Conservation (phyloP, 1,284 basidiomycete genomes). For the Ustilago trichophora region DNA sequence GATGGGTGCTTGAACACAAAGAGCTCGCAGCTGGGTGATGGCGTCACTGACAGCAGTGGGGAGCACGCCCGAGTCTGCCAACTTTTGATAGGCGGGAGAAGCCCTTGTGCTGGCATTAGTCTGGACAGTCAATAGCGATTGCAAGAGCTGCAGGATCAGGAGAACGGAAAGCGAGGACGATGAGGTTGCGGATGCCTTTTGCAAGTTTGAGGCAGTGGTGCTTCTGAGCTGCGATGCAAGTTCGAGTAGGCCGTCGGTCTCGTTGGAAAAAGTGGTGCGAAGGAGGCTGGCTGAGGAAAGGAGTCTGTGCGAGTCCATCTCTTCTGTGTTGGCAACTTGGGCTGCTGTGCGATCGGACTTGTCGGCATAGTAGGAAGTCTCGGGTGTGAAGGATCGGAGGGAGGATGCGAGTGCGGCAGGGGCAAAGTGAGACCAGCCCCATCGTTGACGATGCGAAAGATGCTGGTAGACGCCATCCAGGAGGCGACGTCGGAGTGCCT, state of each 20-base stretch:
- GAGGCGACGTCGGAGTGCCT: constrained; percentile 43
- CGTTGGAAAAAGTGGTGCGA: constrained; percentile 34
- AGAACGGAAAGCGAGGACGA: constrained; percentile 9
- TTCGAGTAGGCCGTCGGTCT: constrained; percentile 40
- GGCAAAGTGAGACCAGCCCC: constrained; percentile 27
- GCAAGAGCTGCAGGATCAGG: constrained; percentile 31
- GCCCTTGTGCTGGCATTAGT: constrained; percentile 1
- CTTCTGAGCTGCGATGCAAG: constrained; percentile 28
- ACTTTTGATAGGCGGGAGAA: constrained; percentile 16
- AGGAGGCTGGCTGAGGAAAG: constrained; percentile 33
- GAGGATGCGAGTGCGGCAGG: constrained; percentile 31
- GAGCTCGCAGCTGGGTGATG: constrained; percentile 29
- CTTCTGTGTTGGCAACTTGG: constrained; percentile 28
- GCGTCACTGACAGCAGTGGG: constrained; percentile 36
- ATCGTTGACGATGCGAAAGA: constrained; percentile 28
- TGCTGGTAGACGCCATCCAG: constrained; percentile 41
- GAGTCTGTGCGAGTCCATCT: constrained; percentile 42
- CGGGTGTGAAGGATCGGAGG: constrained; percentile 21
- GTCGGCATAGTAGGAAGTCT: constrained; percentile 16
- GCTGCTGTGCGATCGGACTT: constrained; percentile 25
- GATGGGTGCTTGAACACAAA: constrained; percentile 40
- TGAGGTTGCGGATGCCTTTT: constrained; percentile 4
- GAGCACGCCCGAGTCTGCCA: constrained; percentile 38
- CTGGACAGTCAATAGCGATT: constrained; percentile 20
- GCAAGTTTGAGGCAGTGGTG: constrained; percentile 1